Evolutionary conservation across 371 early-diverging fungal species (phyloP).

Genomic region (Mortierella polycephala): DNA sequence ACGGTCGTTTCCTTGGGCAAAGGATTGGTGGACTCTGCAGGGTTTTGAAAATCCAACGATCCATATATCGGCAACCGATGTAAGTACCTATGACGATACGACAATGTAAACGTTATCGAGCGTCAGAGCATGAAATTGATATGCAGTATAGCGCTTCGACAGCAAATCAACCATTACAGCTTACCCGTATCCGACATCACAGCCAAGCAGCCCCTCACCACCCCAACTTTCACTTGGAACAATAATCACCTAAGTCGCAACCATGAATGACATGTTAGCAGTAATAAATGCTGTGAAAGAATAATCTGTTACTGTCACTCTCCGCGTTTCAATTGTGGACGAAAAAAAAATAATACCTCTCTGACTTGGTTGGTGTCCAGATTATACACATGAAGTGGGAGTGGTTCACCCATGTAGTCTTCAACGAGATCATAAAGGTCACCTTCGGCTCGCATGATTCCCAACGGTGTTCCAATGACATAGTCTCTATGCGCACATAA

Average conservation of each 20-base stretch:
- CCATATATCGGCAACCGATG: conserved; percentile 15
- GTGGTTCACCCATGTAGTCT: conserved; percentile 65
- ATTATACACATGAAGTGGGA: conserved; percentile 75
- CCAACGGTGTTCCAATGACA: conserved; percentile 74
- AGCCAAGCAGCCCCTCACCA: conserved; percentile 73
- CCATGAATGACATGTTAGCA: neutral
- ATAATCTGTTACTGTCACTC: neutral
- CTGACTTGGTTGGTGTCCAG: conserved; percentile 71
- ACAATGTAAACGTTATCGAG: too few relatives aligned
- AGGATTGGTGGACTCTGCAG: too few relatives aligned
- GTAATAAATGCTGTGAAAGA: neutral
- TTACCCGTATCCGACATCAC: conserved; percentile 77
- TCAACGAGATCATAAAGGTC: conserved; percentile 74
- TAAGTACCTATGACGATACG: conserved; percentile 10
- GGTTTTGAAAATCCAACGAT: too few relatives aligned
- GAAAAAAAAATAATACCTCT: conserved; percentile 55
- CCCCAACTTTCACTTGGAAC: conserved; percentile 78
- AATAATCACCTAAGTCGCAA: conserved; percentile 62
- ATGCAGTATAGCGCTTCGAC: neutral
- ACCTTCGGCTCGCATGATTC: conserved; percentile 66
- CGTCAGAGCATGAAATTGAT: neutral
- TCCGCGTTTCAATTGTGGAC: too few relatives aligned
- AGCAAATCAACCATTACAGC: neutral
- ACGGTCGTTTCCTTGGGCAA: neutral
- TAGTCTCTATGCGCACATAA: conserved; percentile 72